Conservation (phyloP, 2,329 filamentous ascomycete genomes). For the Clonostachys byssicola region DNA sequence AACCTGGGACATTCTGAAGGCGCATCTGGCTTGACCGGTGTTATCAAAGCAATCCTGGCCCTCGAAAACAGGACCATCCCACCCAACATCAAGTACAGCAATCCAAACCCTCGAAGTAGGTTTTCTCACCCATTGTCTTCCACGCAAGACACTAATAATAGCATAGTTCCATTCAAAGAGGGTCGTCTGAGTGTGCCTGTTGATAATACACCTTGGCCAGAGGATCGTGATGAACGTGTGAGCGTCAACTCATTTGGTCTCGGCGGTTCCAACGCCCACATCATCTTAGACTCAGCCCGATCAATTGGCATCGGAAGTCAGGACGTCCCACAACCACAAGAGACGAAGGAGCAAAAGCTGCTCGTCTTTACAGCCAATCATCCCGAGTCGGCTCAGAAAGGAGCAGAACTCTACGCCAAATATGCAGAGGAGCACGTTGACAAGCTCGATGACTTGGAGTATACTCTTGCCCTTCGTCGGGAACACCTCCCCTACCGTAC, state of each 20-base stretch:
- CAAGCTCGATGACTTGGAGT: background rate
- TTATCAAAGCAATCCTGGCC: conserved; percentile 22
- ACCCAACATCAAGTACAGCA: conserved; percentile 13
- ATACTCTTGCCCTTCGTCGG: background rate
- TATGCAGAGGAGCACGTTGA: no score
- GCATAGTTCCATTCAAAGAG: background rate
- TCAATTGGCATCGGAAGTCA: no score
- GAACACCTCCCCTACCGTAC: background rate
- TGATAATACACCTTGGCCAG: conserved; percentile 20
- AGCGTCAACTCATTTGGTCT: conserved; percentile 32
- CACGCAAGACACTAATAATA: conserved; percentile 6
- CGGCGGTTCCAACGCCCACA: conserved; percentile 31
- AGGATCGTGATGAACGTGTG: conserved; percentile 11
- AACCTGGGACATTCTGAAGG: conserved; percentile 24
- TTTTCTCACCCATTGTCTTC: no score
- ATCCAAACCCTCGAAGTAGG: conserved; percentile 10
- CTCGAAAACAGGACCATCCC: conserved; percentile 19
- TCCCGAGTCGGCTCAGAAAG: no score
- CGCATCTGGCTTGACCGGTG: conserved; percentile 17
- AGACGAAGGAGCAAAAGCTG: no score
- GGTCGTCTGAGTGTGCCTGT: background rate
- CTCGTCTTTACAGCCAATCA: no score
- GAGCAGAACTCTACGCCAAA: no score
- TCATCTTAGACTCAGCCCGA: conserved; percentile 1
- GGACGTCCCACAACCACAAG: no score